A percentile compares a stretch with the other conserved stretches of the same genome.
These are phyloP conservation scores for Nicotiana obtusifolia DNA, from an alignment of 257 asterid species.

Conservation along the genomic window DNA sequence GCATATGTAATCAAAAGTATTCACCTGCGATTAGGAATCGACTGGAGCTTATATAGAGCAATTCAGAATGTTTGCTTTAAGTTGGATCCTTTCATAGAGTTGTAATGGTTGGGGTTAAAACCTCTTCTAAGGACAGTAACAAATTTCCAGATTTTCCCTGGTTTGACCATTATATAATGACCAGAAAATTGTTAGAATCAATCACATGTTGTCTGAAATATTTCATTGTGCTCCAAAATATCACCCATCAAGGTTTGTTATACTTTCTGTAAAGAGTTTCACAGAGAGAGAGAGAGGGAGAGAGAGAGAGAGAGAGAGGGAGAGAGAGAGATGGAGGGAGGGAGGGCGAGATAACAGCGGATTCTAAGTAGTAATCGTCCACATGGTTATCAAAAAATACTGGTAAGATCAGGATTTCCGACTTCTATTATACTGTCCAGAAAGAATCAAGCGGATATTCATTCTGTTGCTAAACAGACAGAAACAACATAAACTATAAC, in stretches of 20 bases:
- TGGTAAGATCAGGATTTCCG: neutral
- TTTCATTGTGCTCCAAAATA: too few relatives aligned
- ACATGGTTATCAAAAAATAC: neutral
- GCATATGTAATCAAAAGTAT: neutral
- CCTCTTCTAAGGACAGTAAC: neutral
- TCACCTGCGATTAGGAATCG: neutral
- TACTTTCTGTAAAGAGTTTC: too few relatives aligned
- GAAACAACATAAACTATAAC: neutral
- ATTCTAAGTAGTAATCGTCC: neutral
- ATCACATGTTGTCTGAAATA: too few relatives aligned
- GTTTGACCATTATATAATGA: too few relatives aligned
- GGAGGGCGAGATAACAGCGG: neutral
- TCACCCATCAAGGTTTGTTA: too few relatives aligned
- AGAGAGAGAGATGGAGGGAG: too few relatives aligned
- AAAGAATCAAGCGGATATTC: neutral
- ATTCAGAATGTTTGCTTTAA: neutral
- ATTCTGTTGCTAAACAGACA: slow-evolving; percentile 5
- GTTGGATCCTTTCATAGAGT: neutral
- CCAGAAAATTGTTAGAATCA: too few relatives aligned
- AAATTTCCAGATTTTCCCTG: neutral
- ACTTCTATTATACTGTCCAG: slow-evolving; percentile 2
- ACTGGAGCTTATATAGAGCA: neutral
- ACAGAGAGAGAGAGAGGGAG: too few relatives aligned
- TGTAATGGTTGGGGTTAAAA: neutral
- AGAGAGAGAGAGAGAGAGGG: too few relatives aligned